Conservation (phyloP, 108 stramenopile species). For the Chaetoceros tenuissimus region DNA sequence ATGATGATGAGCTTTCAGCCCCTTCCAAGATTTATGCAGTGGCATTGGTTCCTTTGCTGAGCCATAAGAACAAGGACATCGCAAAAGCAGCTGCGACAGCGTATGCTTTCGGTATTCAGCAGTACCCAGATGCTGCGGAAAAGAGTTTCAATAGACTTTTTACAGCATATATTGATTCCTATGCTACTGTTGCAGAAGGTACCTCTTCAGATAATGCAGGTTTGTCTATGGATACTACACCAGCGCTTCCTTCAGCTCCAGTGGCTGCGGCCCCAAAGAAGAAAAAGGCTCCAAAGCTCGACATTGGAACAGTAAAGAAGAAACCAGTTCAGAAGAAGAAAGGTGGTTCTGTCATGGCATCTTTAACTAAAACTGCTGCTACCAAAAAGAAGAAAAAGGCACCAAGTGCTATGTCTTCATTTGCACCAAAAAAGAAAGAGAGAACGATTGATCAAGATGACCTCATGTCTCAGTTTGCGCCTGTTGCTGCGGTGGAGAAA, state of each 20-base stretch:
- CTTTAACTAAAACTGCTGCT: slow-evolving; percentile 29
- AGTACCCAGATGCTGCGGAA: slow-evolving; percentile 48
- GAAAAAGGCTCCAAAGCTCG: slow-evolving; percentile 16
- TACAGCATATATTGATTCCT: slow-evolving; percentile 58
- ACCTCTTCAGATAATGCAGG: slow-evolving; percentile 10
- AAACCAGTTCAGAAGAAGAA: slow-evolving; percentile 45
- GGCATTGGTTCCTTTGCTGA: slow-evolving; percentile 67
- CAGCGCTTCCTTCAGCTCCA: slow-evolving; percentile 1
- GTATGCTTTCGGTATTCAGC: slow-evolving; percentile 49
- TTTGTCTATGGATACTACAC: neutral
- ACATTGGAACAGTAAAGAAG: slow-evolving; percentile 31
- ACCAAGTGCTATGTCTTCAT: slow-evolving; percentile 12
- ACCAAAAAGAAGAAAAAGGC: slow-evolving; percentile 27
- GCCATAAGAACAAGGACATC: slow-evolving; percentile 42
- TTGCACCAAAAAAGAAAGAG: slow-evolving; percentile 68
- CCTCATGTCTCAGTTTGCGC: slow-evolving; percentile 61
- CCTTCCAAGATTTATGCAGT: slow-evolving; percentile 78
- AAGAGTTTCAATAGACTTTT: slow-evolving; percentile 60
- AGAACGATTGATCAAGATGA: slow-evolving; percentile 51
- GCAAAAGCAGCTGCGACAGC: slow-evolving; percentile 64
- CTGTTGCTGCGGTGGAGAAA: slow-evolving; percentile 16
- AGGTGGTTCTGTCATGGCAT: slow-evolving; percentile 41
- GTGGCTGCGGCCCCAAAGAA: slow-evolving; percentile 14
- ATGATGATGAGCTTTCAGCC: slow-evolving; percentile 31
- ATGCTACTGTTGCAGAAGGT: slow-evolving; percentile 36